These are phyloP conservation scores for Jacaranda copaia DNA, from an alignment of 257 asterid species.

Conservation along the genomic window DNA sequence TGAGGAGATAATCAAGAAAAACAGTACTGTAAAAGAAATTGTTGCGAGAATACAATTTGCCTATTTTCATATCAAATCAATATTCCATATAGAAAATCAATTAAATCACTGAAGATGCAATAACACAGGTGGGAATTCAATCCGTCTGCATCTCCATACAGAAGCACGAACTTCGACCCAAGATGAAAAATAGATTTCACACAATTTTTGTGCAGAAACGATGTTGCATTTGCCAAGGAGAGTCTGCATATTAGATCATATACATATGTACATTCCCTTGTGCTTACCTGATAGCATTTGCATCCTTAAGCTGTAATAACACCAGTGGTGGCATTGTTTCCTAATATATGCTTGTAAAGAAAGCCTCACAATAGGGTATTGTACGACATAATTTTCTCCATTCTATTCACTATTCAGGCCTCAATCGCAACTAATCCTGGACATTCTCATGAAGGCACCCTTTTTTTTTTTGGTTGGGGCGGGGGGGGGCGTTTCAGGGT, in stretches of 20 bases:
- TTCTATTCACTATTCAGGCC: conserved; percentile 15
- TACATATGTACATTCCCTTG: conserved; percentile 28
- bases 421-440: conserved; percentile 10
- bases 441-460: neutral
- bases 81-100: conserved; percentile 8
- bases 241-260: neutral
- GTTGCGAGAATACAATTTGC: neutral
- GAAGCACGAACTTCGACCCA: neutral
- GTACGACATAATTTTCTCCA: neutral
- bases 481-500: no score
- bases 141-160: neutral
- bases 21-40: neutral
- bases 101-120: conserved; percentile 6
- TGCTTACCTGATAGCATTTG: conserved; percentile 24
- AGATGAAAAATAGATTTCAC: neutral
- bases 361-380: neutral
- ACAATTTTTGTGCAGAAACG: conserved; percentile 10
- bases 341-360: conserved; percentile 5
- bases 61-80: conserved; percentile 11
- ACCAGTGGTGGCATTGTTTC: conserved; percentile 14
- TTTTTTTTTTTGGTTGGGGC: neutral
- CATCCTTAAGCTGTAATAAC: conserved; percentile 10
- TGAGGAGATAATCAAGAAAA: neutral
- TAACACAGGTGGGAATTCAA: neutral
- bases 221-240: neutral